Conservation (phyloP, 352 stramenopile genomes). For the Thraustotheca clavata region DNA sequence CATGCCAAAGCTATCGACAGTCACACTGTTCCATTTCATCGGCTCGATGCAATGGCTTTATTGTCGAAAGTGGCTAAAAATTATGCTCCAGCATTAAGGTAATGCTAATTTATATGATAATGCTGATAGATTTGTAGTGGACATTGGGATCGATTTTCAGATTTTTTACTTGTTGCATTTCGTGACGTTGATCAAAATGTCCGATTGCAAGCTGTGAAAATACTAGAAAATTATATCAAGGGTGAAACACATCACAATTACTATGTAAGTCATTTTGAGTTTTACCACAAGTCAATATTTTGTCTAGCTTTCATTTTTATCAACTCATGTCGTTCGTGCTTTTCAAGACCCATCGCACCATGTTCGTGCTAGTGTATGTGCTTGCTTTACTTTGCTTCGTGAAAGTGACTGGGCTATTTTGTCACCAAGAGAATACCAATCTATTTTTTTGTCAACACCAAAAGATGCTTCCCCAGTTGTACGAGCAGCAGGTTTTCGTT, state of each 20-base stretch:
- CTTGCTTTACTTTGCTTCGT: slow-evolving; percentile 76
- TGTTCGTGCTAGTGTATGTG: slow-evolving; percentile 77
- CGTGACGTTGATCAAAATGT: slow-evolving; percentile 81
- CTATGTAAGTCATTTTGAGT: slow-evolving; percentile 34
- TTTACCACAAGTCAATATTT: background rate
- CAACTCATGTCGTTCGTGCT: slow-evolving; percentile 64
- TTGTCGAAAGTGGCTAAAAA: slow-evolving; percentile 81
- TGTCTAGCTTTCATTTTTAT: slow-evolving; percentile 47
- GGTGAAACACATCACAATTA: background rate
- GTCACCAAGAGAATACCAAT: slow-evolving; percentile 44
- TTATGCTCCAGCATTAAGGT: slow-evolving; percentile 61
- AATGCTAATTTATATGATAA: background rate
- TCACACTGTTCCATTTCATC: slow-evolving; percentile 37
- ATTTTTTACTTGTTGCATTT: slow-evolving; percentile 76
- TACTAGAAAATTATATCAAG: slow-evolving; percentile 80
- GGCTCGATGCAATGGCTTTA: slow-evolving; percentile 75
- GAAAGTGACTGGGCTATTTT: slow-evolving; percentile 55
- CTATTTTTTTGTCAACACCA: slow-evolving; percentile 65
- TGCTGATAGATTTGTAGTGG: slow-evolving; percentile 19
- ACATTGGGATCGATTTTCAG: slow-evolving; percentile 52
- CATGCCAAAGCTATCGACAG: slow-evolving; percentile 58
- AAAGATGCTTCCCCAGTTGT: slow-evolving; percentile 74
- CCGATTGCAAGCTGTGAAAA: slow-evolving; percentile 78
- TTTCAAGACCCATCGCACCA: slow-evolving; percentile 83
- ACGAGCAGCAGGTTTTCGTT: slow-evolving; percentile 61